Percentiles rank a stretch among this genome's conserved stretches.
Evolutionary conservation across 2,329 filamentous ascomycete species (phyloP).

Genomic region (Mollisiaceae sp.): DNA sequence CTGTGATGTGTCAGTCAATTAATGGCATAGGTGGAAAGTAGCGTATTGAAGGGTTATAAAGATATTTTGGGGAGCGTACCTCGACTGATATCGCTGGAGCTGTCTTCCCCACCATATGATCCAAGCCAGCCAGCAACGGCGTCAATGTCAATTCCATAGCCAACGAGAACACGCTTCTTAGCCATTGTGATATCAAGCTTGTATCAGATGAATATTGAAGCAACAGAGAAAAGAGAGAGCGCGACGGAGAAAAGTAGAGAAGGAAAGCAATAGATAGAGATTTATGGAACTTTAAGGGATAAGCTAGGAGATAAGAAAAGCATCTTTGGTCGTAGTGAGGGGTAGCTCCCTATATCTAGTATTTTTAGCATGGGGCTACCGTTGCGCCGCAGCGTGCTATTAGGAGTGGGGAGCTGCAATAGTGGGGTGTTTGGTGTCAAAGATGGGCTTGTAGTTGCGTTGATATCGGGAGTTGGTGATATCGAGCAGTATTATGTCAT

Average conservation of each 20-base stretch:
- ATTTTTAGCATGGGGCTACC: conserved; percentile 14
- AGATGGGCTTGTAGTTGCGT: neutral
- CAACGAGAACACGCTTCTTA: conserved; percentile 58
- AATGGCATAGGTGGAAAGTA: conserved; percentile 6
- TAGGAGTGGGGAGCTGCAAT: conserved; percentile 27
- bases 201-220: neutral
- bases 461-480: neutral
- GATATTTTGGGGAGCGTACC: conserved; percentile 46
- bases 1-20: conserved; percentile 40
- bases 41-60: neutral
- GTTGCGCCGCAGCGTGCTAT: conserved; percentile 8
- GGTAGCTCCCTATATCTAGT: conserved; percentile 22
- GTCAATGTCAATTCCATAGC: conserved; percentile 76
- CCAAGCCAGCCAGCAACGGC: conserved; percentile 80
- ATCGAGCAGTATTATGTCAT: neutral
- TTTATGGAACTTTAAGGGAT: neutral
- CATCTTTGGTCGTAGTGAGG: conserved; percentile 17
- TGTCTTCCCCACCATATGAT: conserved; percentile 76
- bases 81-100: conserved; percentile 72
- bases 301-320: conserved; percentile 8
- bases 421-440: conserved; percentile 8
- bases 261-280: neutral
- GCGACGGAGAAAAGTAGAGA: neutral
- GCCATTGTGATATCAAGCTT: conserved; percentile 42
- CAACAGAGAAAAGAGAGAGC: neutral